Evolutionary conservation across 2,329 filamentous ascomycete genomes (phyloP).

Genomic region (Penicillium sp.): DNA sequence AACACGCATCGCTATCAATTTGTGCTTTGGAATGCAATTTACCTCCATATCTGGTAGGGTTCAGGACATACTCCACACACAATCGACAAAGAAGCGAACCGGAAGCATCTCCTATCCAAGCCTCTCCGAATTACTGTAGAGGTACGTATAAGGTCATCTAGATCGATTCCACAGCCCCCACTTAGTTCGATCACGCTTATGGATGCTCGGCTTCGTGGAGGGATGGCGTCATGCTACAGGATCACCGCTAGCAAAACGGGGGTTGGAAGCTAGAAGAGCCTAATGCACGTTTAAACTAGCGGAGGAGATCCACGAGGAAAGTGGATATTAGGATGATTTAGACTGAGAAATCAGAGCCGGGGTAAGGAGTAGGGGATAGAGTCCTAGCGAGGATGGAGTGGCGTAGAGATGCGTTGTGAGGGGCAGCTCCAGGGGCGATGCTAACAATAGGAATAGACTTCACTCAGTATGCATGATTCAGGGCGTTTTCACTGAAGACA

Average conservation of each 20-base stretch:
- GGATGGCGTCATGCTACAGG: background rate
- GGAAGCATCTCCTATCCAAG: no score
- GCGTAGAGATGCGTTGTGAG: background rate
- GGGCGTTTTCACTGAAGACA: background rate
- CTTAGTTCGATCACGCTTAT: background rate
- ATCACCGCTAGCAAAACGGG: background rate
- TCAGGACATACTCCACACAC: no score
- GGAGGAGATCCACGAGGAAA: background rate
- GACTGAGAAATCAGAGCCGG: background rate
- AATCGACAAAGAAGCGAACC: no score
- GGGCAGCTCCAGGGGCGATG: no score
- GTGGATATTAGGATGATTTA: background rate
- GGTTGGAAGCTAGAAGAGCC: background rate
- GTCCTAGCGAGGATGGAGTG: background rate
- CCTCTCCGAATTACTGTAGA: no score
- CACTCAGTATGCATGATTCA: no score
- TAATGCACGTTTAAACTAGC: constrained; percentile 6
- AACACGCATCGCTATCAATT: no score
- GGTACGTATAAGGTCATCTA: background rate
- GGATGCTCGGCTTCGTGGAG: background rate
- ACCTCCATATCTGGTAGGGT: no score
- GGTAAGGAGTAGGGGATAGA: background rate
- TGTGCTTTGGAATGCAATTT: no score
- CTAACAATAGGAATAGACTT: no score
- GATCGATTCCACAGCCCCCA: background rate